Conservation (phyloP, 208 protist species). For the Acanthamoeba sp. region DNA sequence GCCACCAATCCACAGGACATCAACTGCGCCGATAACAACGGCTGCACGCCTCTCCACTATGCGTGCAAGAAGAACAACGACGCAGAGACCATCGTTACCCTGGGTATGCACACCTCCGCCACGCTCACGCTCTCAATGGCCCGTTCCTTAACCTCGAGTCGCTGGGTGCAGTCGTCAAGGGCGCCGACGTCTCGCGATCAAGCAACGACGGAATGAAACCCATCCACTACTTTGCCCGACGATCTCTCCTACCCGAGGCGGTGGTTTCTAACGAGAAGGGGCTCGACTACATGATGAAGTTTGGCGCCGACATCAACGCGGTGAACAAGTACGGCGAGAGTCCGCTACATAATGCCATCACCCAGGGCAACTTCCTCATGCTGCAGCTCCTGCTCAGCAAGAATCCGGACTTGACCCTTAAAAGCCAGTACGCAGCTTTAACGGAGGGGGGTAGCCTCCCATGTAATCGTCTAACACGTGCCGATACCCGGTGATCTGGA, state of each 20-base stretch:
- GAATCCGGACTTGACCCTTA: neutral
- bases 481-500: too few species aligned
- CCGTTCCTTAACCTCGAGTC: neutral
- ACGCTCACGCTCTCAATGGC: neutral
- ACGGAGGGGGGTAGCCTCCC: too few species aligned
- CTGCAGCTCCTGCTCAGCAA: neutral
- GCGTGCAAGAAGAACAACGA: constrained; percentile 41
- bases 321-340: constrained; percentile 60
- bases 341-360: constrained; percentile 9
- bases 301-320: constrained; percentile 52
- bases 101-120: neutral
- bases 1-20: neutral
- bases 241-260: neutral
- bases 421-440: neutral
- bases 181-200: neutral
- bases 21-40: constrained; percentile 47
- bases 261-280: constrained; percentile 29
- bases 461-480: too few species aligned
- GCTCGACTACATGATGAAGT: neutral
- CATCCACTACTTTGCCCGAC: constrained; percentile 61
- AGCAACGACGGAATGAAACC: constrained; percentile 53
- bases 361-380: neutral
- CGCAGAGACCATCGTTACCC: neutral
- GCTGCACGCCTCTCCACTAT: constrained; percentile 57
- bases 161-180: constrained; percentile 44